phyloP scores from a whole-genome alignment of 306 rosid genomes.

The Leucaena leucocephala region DNA sequence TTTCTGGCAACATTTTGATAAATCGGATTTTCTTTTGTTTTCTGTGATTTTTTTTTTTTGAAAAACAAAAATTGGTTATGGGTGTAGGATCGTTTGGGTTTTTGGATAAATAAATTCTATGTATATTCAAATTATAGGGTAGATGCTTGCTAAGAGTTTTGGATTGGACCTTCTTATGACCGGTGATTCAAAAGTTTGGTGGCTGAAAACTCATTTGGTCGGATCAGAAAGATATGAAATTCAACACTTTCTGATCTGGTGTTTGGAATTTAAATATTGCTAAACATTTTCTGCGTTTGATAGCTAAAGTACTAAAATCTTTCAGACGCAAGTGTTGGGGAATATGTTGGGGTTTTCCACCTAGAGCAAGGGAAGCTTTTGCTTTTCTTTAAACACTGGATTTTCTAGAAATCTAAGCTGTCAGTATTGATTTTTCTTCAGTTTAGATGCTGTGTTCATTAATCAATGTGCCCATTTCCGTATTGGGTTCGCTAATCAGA shows the following conservation, averaged over 20 bases:
- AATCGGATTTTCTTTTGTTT: conserved; percentile 11
- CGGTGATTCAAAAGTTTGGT: conserved; percentile 23
- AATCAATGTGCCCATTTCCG: conserved; percentile 2
- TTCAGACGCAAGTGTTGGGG: not conserved
- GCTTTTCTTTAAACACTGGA: conserved; percentile 9
- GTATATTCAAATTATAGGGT: conserved; percentile 27
- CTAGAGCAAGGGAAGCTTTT: conserved; percentile 11
- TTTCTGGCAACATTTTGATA: conserved; percentile 20
- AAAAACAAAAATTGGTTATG: conserved; percentile 34
- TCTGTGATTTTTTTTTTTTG: not conserved
- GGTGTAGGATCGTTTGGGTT: conserved; percentile 26
- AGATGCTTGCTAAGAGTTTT: conserved; percentile 27
- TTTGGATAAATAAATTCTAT: conserved; percentile 23
- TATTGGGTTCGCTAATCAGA: conserved; percentile 20
- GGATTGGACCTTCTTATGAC: conserved; percentile 10
- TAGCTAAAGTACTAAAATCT: conserved; percentile 5
- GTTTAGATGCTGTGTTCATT: conserved; percentile 19
- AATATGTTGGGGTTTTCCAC: not conserved
- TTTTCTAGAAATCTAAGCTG: conserved; percentile 9
- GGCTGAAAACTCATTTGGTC: conserved; percentile 32
- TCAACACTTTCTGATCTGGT: conserved; percentile 9
- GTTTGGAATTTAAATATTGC: conserved; percentile 26
- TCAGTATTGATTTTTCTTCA: conserved; percentile 10
- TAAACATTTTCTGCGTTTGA: conserved; percentile 17
- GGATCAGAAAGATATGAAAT: conserved; percentile 19